Conservation (phyloP, 257 asterid species). For the Solanum lignicaule region DNA sequence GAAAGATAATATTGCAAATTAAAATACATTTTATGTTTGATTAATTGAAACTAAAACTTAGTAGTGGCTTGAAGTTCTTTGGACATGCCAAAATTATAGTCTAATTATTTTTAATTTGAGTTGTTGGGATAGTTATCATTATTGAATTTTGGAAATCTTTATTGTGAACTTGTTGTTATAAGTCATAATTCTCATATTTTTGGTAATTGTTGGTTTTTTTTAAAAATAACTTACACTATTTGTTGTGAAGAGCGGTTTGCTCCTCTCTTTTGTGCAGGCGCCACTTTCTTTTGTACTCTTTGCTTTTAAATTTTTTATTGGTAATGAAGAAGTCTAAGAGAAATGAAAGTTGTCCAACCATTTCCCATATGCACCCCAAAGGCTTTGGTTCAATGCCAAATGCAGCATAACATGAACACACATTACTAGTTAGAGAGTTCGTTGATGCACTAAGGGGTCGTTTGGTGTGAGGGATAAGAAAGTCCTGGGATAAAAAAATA, state of each 20-base stretch:
- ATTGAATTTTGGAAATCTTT: not conserved
- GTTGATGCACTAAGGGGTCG: not conserved
- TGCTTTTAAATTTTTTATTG: not conserved
- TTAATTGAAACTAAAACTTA: not conserved
- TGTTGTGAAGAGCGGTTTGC: not conserved
- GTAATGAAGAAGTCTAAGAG: not conserved
- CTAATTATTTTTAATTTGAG: not conserved
- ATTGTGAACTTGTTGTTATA: not conserved
- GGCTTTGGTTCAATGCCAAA: not conserved
- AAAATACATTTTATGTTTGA: not conserved
- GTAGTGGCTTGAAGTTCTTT: not conserved
- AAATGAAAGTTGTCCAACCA: not conserved
- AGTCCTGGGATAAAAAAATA: not conserved
- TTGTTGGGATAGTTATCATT: not conserved
- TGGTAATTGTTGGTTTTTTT: not conserved
- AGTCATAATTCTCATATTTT: not conserved
- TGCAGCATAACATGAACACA: not conserved
- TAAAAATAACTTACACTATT: not conserved
- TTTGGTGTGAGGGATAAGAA: not conserved
- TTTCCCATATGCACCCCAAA: not conserved
- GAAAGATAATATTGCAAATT: not conserved
- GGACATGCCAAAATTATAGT: not conserved
- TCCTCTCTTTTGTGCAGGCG: not conserved
- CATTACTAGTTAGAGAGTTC: not conserved
- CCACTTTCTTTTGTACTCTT: not conserved